phyloP scores from a whole-genome alignment of 192 early-diverging fungal genomes.

The Piromyces finnis region DNA sequence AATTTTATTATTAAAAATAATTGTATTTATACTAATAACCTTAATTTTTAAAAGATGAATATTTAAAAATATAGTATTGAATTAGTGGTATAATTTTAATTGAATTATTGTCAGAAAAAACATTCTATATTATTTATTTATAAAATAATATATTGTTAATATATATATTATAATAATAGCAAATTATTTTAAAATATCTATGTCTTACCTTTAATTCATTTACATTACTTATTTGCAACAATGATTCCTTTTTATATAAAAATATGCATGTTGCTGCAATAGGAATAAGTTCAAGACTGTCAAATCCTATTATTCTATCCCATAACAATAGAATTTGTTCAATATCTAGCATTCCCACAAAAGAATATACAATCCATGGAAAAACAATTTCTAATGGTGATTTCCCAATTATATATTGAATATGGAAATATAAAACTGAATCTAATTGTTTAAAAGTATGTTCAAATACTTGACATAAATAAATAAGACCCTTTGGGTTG shows the following conservation, averaged over 20 bases:
- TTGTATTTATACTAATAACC: no score
- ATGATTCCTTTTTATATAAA: conserved; percentile 11
- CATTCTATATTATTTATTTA: background rate
- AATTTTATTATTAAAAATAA: no score
- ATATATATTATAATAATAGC: no score
- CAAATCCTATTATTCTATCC: conserved; percentile 33
- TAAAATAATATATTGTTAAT: no score
- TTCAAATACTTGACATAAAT: conserved; percentile 18
- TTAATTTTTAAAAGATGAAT: background rate
- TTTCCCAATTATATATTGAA: conserved; percentile 9
- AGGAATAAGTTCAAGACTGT: conserved; percentile 9
- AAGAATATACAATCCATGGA: conserved; percentile 31
- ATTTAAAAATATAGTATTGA: background rate
- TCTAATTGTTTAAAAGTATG: conserved; percentile 23
- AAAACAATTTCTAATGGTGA: conserved; percentile 18
- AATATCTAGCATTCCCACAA: conserved; percentile 29
- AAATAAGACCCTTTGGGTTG: conserved; percentile 5
- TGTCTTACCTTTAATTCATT: conserved; percentile 27
- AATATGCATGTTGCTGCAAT: conserved; percentile 19
- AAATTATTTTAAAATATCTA: no score
- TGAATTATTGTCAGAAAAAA: background rate
- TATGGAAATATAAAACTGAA: conserved; percentile 15
- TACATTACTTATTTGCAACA: conserved; percentile 7
- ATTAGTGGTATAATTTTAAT: background rate
- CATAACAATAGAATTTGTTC: conserved; percentile 33